These are phyloP conservation scores for Blastobotrys capitulatus DNA, from an alignment of 1,139 yeast species.

Conservation along the genomic window DNA sequence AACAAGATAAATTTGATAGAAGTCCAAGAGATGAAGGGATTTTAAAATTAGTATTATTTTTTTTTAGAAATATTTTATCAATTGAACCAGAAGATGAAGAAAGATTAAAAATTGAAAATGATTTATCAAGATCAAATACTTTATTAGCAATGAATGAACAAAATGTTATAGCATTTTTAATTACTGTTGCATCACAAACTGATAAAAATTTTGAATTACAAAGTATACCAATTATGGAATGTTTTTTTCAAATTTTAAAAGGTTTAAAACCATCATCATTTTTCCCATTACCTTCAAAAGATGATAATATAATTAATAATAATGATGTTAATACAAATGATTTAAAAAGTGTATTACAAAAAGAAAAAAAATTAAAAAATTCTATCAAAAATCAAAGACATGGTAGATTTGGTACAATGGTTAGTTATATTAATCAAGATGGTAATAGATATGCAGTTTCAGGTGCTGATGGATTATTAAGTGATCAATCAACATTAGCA, in stretches of 20 bases:
- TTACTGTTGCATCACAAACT: conserved; percentile 62
- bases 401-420: conserved; percentile 83
- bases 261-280: conserved; percentile 44
- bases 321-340: conserved; percentile 14
- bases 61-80: conserved; percentile 68
- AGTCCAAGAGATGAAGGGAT: conserved; percentile 69
- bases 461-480: conserved; percentile 63
- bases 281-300: conserved; percentile 12
- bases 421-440: conserved; percentile 59
- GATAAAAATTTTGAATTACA: conserved; percentile 62
- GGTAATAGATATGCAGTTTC: conserved; percentile 61
- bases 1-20: conserved; percentile 46
- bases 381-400: conserved; percentile 53
- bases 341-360: conserved; percentile 49
- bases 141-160: conserved; percentile 56
- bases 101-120: conserved; percentile 40
- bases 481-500: conserved; percentile 46
- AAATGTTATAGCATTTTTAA: conserved; percentile 63
- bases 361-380: conserved; percentile 52
- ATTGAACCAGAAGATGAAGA: conserved; percentile 61
- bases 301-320: not conserved
- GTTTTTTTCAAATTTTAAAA: conserved; percentile 56
- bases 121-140: conserved; percentile 59
- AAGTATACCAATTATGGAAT: conserved; percentile 63
- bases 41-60: conserved; percentile 62